phyloP scores from a whole-genome alignment of 257 asterid species.

The Solanum commersonii region DNA sequence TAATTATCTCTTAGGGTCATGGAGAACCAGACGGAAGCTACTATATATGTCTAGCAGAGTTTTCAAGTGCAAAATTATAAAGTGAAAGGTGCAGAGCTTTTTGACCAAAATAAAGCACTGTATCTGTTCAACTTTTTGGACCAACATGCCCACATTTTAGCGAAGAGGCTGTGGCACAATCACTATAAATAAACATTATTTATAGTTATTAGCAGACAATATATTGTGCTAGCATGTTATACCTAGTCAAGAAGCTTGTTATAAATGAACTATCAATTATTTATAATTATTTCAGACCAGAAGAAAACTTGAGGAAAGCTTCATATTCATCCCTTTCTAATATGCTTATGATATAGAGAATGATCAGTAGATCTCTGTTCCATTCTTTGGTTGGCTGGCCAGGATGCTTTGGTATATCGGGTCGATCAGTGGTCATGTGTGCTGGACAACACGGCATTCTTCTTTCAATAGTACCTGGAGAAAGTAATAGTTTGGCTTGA shows the following conservation, averaged over 20 bases:
- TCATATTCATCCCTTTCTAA: background rate
- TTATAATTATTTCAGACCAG: background rate
- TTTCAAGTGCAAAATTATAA: background rate
- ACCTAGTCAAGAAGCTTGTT: background rate
- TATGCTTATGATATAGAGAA: background rate
- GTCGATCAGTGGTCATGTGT: too few species aligned
- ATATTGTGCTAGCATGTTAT: background rate
- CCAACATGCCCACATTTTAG: background rate
- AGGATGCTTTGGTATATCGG: too few species aligned
- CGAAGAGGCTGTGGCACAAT: background rate
- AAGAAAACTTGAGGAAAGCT: background rate
- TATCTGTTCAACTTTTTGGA: background rate
- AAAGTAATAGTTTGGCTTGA: too few species aligned
- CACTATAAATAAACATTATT: background rate
- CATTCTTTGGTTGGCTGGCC: too few species aligned
- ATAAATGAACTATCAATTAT: background rate
- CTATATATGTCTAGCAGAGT: background rate
- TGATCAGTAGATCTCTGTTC: background rate
- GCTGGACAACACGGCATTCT: too few species aligned
- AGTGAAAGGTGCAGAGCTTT: background rate
- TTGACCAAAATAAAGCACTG: background rate
- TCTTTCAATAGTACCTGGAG: too few species aligned
- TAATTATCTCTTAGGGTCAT: background rate
- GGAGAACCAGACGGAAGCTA: background rate
- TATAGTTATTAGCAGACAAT: background rate